Base-by-base conservation (phyloP, 495 filamentous ascomycete genomes). In the Evernia prunastri region DNA sequence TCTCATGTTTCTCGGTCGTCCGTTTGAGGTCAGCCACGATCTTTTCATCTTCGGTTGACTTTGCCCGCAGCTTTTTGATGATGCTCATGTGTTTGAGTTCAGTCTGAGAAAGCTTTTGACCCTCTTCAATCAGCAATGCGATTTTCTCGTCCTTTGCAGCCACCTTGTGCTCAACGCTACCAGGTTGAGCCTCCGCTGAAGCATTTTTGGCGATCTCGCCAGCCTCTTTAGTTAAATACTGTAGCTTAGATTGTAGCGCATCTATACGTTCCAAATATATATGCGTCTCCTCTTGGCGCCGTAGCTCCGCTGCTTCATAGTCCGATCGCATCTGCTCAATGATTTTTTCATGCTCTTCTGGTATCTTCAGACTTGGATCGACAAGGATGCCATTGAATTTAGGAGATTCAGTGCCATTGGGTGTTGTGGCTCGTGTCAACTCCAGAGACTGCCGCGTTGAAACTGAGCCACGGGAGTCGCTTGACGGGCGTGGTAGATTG, bases 131-230 rank as follows among this genome's bases (percentile, higher is more conserved):
- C 18, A 98, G 77, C 49, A 92, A 79, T 8, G 91, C 89, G 63
- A 97, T 94, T 67, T 90, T 88, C 67, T 93, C 90, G 65, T 97
- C 91, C 64, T 92, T 93, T 70, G 94, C 91, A 12, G 89, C 86
- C 12, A 96, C 75, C 69, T 89, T 90, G 72, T 86, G 89, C 60
- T 96, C 89, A 8, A 76, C 39, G 66, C 84, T 89, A 4, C 87
- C 86, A 0, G 83, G 71, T 12, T 84, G 77, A 3, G 88, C 84
- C 23, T 80, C 78, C 7, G 81, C 74, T 4, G 84, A 86, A 5
- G 86, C 82, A 59, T 80, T 82, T 65, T 84, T 83, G 8, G 92
- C 87, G 1, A 87, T 79, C 36, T 90, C 88, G 1, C 87, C 84
- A 42, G 87, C 86, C 66, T 92, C 87, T 60, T 86, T 87, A 4